Base-by-base conservation (phyloP, 2,329 filamentous ascomycete genomes). In the Cladosporium sp. region DNA sequence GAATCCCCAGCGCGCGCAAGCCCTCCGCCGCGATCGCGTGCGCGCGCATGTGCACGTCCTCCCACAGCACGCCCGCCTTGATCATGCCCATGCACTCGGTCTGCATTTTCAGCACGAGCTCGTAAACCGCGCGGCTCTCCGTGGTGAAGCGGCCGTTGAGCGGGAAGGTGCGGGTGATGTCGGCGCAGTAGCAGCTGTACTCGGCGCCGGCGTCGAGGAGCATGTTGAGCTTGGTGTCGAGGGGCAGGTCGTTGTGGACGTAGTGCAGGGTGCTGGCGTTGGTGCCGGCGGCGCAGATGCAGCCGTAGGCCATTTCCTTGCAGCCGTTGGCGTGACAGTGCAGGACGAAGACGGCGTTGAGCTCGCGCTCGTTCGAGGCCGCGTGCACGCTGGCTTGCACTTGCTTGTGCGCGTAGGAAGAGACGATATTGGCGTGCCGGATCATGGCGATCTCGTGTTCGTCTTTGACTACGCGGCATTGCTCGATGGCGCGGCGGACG, bases 211-310 rank as follows among this genome's bases (percentile, higher is more conserved):
- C 91, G 64, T 97, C 92, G 17, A 96, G 73, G 51, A 96, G 79
- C 47, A 96, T 71, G 61, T 95, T 85, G 49, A 88, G 80, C 71
- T 92, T 90, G 38, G 82, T 82, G 1, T 72, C 70, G 30, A 92
- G 72, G 0, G 83, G 77, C 62, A 85, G 78, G 57, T 90, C 77
- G 67, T 95, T 95, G 63, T 85, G 81, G 19, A 89, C 82, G 61
- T 96, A 96, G 71, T 96, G 92, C 29, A 96, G 78, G 1, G 89
- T 93, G 4, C 90, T 88, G 0, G 87, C 91, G 13, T 88, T 85
- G 4, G 83, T 79, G 9, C 92, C 92, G 29, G 82, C 81, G 0
- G 89, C 92, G 15, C 93, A 83, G 62, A 97, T 96, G 54, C 86
- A 85, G 58, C 87, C 82, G 70, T 97, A 97, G 1, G 92, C 85